Evolutionary conservation across 148 eudicot species (phyloP), one percentile per base, ranked within the genome.

Genomic region (Cornus suecica): DNA sequence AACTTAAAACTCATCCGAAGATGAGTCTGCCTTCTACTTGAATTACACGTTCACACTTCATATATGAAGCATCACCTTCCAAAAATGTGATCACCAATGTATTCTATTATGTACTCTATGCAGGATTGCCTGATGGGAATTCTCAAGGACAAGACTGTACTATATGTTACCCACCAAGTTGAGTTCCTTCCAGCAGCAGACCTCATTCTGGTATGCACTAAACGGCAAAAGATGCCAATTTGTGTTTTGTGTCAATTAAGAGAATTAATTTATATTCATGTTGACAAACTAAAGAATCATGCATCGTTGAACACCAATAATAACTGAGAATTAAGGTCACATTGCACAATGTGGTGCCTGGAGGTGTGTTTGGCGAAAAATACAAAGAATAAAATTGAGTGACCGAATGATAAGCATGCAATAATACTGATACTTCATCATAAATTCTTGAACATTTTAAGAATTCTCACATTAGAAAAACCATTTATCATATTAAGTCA

Each of bases 111-210:
- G 24, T 70, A 13, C 9, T 56, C 9, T 72, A 11, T 62, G 77
- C 93, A 96, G 99, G 94, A 96, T 37, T 95, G 99, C 80, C 80
- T 95, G 77, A 83, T 90, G 93, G 97, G 93, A 71, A 83, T 91
- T 75, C 90, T 95, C n/a, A 87, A 85, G 83, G 87, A 93, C 71
- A 95, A 95, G 82, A 93, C 97, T 9, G 87, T 93, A 80, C 78
- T 95, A 11, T 95, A 90, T 76, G 97, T 95, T 20, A 95, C 99
- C 0, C 99, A 95, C 78, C 98, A 93, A 85, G 99, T 95, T 16
- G 99, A 95, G 84, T 95, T 95, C 83, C 94, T 95, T 86, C 98
- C 99, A 56, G 98, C 98, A 81, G 99, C 99, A 51, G 97, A 96
- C 80, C 88, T 93, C 76, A 96, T 96, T 82, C 83, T 96, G 97